These are phyloP conservation scores for Filosporella fistucella DNA, from an alignment of 495 filamentous ascomycete species.

Conservation along the genomic window DNA sequence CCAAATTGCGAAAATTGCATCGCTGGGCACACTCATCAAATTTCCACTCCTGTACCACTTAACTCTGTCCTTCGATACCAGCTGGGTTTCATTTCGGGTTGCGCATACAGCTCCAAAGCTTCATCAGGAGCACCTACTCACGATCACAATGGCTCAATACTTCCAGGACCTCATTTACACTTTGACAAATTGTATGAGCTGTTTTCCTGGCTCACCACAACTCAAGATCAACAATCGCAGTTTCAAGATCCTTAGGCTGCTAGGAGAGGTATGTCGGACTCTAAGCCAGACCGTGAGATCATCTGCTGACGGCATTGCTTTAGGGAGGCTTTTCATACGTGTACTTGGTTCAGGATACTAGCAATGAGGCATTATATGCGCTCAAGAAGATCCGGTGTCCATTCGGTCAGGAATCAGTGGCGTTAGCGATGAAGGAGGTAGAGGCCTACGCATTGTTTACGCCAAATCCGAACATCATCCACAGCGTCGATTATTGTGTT, in stretches of 20 bases:
- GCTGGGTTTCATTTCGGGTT: no score
- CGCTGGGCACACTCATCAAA: no score
- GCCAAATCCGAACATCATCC: slow-evolving; percentile 81
- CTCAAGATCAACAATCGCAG: slow-evolving; percentile 91
- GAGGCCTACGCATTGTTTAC: slow-evolving; percentile 92
- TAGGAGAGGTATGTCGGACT: slow-evolving; percentile 69
- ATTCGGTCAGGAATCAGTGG: slow-evolving; percentile 93
- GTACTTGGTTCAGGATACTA: slow-evolving; percentile 91
- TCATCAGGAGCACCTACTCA: no score
- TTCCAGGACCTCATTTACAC: slow-evolving; percentile 86
- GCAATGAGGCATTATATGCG: slow-evolving; percentile 76
- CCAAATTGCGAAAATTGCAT: no score
- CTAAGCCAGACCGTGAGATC: not conserved
- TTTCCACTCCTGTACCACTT: no score
- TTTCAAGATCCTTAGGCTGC: slow-evolving; percentile 89
- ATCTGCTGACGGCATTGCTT: slow-evolving; percentile 3
- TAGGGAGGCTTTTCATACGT: slow-evolving; percentile 97
- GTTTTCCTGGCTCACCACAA: slow-evolving; percentile 89
- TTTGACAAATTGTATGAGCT: slow-evolving; percentile 88
- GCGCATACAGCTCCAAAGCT: no score
- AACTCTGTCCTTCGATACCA: no score
- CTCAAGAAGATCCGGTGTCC: slow-evolving; percentile 98
- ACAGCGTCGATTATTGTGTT: slow-evolving; percentile 76
- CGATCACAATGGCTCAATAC: slow-evolving; percentile 70
- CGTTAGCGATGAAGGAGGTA: slow-evolving; percentile 91